Base-by-base conservation (phyloP, 2,329 filamentous ascomycete genomes). In the Colletotrichum sp. region DNA sequence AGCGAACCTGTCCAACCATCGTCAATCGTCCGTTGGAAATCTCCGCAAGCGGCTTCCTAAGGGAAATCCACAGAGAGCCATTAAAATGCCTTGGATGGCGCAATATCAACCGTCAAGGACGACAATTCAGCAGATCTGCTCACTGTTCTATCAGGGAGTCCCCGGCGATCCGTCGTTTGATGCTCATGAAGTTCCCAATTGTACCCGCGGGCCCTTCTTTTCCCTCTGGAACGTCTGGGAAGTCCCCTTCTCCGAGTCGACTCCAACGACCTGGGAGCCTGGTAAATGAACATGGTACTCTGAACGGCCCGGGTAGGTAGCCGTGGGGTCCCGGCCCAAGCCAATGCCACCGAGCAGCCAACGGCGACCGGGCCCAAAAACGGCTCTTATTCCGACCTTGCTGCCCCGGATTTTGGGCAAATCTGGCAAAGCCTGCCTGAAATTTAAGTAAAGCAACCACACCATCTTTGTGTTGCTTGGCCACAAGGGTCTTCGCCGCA, bases 351-450 rank as follows among this genome's bases (percentile, higher is more conserved):
- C 52, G 61, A 70, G 65, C 71, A 25, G 44, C 44, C 62, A 59
- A 67, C 76, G 76, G 77, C 65, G 77, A 78, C 76, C 36, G 68
- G 76, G 70, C 52, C 77, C 76, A 49, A 71, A 77, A 74, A 49
- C 34, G 72, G 77, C 62, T 27, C 59, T 71, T 69, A 65, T 34
- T 66, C 77, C 77, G 77, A 62, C 27, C 49, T 49, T 63, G 69
- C 30, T 78, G 77, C 77, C 77, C 77, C 77, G 76, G 77, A 78
- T 78, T 78, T 67, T 59, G 69, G 76, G 69, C 66, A 69, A 61
- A 49, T 72, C 62, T 22, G 71, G 69, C 69, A 70, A 52, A 70
- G 63, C 44, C 55, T 69, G 66, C 61, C 63, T 77, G 62, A 76
- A 68, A 72, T 72, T 68, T 75, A 68, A 76, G 73, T 74, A 74